These are phyloP conservation scores for Zea mays DNA, from an alignment of 176 grass and related monocot species.

Conservation along the genomic window Zm-B73-REFERENCE-NAM-5.0 NC_050099.1:179858001-179858500, in stretches of 20 bases:
- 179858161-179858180: not conserved
- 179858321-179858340: not conserved
- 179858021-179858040: too few species aligned
- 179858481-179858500: not conserved
- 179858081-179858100: too few species aligned
- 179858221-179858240: not conserved
- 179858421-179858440: conserved; percentile 42
- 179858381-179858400: not conserved
- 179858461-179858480: conserved; percentile 7
- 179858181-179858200: not conserved
- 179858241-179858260: not conserved
- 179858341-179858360: not conserved
- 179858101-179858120: too few species aligned
- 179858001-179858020: too few species aligned
- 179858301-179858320: not conserved
- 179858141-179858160: not conserved
- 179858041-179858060: too few species aligned
- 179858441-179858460: conserved; percentile 10
- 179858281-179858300: not conserved
- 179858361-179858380: not conserved
- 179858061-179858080: too few species aligned
- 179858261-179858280: not conserved
- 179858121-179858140: too few species aligned
- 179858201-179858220: conserved; percentile 24
- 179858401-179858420: conserved; percentile 7